A percentile compares a stretch with the other conserved stretches of the same genome.
phyloP scores from a whole-genome alignment of 2,329 filamentous ascomycete species.

The Dothistroma septosporum region DNA sequence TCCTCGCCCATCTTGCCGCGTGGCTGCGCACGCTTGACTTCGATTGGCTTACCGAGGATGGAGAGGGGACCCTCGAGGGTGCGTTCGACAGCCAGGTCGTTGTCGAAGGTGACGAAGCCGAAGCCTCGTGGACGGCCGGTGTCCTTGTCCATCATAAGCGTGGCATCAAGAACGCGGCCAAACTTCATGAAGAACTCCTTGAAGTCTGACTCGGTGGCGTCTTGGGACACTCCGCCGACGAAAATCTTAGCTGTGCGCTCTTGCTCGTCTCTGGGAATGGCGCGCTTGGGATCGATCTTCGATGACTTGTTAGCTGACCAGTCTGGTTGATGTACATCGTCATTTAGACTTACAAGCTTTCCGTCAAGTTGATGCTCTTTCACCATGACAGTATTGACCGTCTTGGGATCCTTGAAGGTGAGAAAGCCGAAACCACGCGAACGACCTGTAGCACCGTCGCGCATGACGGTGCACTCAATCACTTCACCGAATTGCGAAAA shows the following conservation, averaged over 20 bases:
- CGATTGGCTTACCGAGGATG: conserved; percentile 93
- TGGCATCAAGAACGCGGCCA: conserved; percentile 91
- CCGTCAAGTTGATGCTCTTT: conserved; percentile 98
- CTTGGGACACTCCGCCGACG: conserved; percentile 94
- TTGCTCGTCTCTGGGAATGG: conserved; percentile 95
- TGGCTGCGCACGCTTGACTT: conserved; percentile 97
- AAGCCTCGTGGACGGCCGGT: conserved; percentile 95
- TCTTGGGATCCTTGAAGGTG: conserved; percentile 96
- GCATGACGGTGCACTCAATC: conserved; percentile 98
- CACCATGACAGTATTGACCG: conserved; percentile 98
- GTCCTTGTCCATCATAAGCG: conserved; percentile 99
- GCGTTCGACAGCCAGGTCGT: conserved; percentile 87
- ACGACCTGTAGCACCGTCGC: conserved; percentile 86
- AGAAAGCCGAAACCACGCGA: conserved; percentile 96
- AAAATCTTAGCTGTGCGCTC: conserved; percentile 99
- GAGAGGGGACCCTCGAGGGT: conserved; percentile 80
- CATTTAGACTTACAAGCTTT: conserved; percentile 73
- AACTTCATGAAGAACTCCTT: conserved; percentile 96
- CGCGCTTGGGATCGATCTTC: conserved; percentile 95
- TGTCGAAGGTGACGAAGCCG: conserved; percentile 97
- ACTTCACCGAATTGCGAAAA: conserved; percentile 98
- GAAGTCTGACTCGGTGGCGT: conserved; percentile 94
- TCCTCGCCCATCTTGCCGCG: conserved; percentile 91
- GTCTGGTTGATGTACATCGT: conserved; percentile 17
- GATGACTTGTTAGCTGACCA: conserved; percentile 25